Percentiles rank a stretch among this genome's conserved stretches.
These are phyloP conservation scores for Penicillium bovifimosum DNA, from an alignment of 495 filamentous ascomycete species.

Conservation along the genomic window DNA sequence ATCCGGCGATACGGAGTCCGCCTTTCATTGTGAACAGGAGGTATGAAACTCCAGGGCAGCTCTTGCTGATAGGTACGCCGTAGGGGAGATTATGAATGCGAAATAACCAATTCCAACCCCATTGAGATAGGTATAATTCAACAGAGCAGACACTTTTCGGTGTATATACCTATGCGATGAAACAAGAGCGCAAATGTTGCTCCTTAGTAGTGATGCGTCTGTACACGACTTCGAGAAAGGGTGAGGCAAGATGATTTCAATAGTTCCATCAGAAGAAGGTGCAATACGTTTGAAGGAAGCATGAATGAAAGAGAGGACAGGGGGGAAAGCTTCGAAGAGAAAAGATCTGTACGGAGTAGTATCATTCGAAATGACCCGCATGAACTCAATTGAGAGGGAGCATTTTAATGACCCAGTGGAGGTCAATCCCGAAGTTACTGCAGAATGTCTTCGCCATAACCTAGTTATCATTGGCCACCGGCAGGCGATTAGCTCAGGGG, in stretches of 20 bases:
- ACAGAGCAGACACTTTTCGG: neutral
- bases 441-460: conserved; percentile 12
- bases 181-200: neutral
- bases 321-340: neutral
- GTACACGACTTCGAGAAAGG: neutral
- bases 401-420: neutral
- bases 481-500: conserved; percentile 8
- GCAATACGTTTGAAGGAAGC: neutral
- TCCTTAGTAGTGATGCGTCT: neutral
- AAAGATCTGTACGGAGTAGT: neutral
- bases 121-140: neutral
- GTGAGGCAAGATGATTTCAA: neutral
- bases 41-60: neutral
- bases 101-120: neutral
- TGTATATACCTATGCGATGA: neutral
- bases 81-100: neutral
- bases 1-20: conserved; percentile 27
- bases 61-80: conserved; percentile 7
- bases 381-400: too few relatives aligned
- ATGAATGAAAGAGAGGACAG: neutral
- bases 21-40: conserved; percentile 33
- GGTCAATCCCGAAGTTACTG: neutral
- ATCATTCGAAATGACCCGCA: too few relatives aligned
- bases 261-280: neutral
- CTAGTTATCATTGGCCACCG: conserved; percentile 22